phyloP scores from a whole-genome alignment of 2,329 filamentous ascomycete genomes.

The Tolypocladium sp. region DNA sequence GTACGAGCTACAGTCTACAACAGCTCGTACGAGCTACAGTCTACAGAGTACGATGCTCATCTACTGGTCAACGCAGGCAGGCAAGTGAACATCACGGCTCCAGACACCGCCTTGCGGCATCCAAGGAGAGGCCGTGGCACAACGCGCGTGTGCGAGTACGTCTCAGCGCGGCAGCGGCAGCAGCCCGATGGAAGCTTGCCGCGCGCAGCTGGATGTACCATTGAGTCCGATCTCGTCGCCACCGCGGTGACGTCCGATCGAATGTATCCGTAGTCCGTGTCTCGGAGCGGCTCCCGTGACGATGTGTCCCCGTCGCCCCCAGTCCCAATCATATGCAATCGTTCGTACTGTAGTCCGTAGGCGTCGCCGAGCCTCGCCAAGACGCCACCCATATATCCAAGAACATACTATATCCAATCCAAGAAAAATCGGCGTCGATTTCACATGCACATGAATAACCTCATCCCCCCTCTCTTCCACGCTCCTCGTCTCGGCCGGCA shows the following conservation, averaged over 20 bases:
- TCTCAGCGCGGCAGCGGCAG: not conserved
- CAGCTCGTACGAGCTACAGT: not conserved
- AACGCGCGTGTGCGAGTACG: not conserved
- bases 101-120: conserved; percentile 2
- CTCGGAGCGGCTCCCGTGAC: not conserved
- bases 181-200: not conserved
- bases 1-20: not conserved
- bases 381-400: not conserved
- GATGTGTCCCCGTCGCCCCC: not conserved
- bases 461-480: not conserved
- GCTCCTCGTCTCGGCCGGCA: not conserved
- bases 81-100: not conserved
- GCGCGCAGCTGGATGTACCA: not conserved
- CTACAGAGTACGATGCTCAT: not conserved
- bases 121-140: not conserved
- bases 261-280: not conserved
- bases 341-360: not conserved
- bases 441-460: not conserved
- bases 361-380: not conserved
- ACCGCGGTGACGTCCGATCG: no score
- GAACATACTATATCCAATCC: not conserved
- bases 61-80: not conserved
- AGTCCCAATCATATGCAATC: not conserved
- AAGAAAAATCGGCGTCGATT: not conserved
- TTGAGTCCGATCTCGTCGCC: not conserved